Evolutionary conservation across 352 stramenopile species (phyloP).

Genomic region (Saprolegnia diclina): DNA sequence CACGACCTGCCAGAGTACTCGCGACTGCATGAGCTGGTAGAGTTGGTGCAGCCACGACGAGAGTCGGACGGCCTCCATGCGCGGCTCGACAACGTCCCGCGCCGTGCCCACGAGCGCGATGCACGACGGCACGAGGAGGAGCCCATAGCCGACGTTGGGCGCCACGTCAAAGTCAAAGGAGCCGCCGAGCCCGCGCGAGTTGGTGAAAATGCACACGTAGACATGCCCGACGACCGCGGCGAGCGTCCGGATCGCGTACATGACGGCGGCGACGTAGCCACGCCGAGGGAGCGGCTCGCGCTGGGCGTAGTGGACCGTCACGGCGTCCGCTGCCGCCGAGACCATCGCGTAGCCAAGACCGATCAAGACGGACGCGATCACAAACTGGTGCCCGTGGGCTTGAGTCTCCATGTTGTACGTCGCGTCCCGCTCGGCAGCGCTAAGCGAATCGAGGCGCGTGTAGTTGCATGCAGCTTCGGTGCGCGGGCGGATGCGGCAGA

Average conservation of each 20-base stretch:
- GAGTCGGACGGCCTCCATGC: constrained; percentile 25
- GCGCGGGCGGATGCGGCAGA: background rate
- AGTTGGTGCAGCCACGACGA: constrained; percentile 37
- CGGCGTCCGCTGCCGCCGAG: constrained; percentile 37
- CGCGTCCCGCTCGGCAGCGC: background rate
- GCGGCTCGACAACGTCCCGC: background rate
- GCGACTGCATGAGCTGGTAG: constrained; percentile 50
- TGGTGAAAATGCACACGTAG: constrained; percentile 55
- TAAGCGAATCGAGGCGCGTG: background rate
- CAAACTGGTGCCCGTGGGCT: constrained; percentile 28
- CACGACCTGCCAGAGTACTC: constrained; percentile 51
- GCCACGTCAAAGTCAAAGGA: constrained; percentile 41
- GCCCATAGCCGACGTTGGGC: constrained; percentile 40
- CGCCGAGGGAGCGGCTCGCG: constrained; percentile 41
- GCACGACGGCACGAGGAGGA: constrained; percentile 40
- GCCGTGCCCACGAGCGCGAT: constrained; percentile 35
- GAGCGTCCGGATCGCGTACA: constrained; percentile 36
- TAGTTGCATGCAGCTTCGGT: constrained; percentile 1
- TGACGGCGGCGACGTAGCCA: constrained; percentile 40
- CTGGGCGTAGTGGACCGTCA: constrained; percentile 53
- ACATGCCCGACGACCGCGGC: constrained; percentile 37
- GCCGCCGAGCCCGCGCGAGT: constrained; percentile 48
- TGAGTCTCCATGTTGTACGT: background rate
- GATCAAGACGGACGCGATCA: constrained; percentile 38
- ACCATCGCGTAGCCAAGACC: constrained; percentile 40